Evolutionary conservation across 441 rosid species (phyloP), one percentile per base, ranked within the genome.

Genomic region (Gossypium schwendimanii): DNA sequence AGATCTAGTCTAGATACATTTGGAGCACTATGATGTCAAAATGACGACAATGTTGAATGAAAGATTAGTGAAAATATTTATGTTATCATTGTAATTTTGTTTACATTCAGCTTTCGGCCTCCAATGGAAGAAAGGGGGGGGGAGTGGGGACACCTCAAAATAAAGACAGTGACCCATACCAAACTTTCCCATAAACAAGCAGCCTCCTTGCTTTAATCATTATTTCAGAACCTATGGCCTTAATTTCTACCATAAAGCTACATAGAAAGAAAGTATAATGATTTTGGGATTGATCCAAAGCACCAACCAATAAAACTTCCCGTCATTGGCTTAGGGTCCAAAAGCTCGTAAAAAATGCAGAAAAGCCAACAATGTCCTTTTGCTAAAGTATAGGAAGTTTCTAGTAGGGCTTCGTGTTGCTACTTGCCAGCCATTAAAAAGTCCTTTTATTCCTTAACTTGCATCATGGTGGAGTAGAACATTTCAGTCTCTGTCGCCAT

Each of bases 141-240:
- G 21, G n/a, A 26, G 6, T 2, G 58, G 75, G 78, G 69, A 66
- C 76, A 44, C 15, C 67, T 68, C 50, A 78, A 39, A 47, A 39
- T 18, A 55, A 9, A 64, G 81, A 54, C 57, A 11, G 17, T 41
- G 81, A 71, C 72, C 47, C 69, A 0, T 76, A 74, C 75, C 71
- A 69, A 79, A 8, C 58, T 76, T 64, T 45, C 11, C 10, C 33
- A 70, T 58, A 14, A 70, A 10, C 61, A 62, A 72, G 75, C 21
- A 70, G 77, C 69, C 72, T 26, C 33, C 77, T 39, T 36, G 4
- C 75, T 85, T 81, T 71, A 80, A 80, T 81, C 77, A 81, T 80
- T 59, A 61, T 47, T 61, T 31, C 45, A 24, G 55, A 39, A 80
- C 52, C 63, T 47, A 69, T 54, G 59, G 41, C 68, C 77, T 59